Conservation (phyloP, 2,329 filamentous ascomycete species). For the Paecilomyces sp. region DNA sequence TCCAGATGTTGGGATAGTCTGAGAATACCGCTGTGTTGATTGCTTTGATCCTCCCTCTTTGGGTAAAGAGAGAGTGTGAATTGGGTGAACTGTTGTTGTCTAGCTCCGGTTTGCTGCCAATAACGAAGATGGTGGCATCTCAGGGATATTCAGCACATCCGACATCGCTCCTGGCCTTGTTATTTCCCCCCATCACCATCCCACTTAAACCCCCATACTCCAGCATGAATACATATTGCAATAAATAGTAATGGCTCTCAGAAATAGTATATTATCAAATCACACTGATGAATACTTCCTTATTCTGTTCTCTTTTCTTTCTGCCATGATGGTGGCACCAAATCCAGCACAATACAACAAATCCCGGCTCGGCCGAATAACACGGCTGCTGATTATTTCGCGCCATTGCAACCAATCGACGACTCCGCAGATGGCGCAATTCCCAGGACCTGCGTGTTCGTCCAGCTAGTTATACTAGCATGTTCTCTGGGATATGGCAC, state of each 20-base stretch:
- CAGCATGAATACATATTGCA: background rate
- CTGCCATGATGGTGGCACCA: background rate
- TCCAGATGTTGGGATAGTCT: no score
- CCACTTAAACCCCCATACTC: background rate
- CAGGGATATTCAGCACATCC: background rate
- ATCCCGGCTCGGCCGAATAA: background rate
- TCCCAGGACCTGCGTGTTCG: background rate
- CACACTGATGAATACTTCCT: background rate
- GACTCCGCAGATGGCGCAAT: background rate
- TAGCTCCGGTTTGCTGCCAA: background rate
- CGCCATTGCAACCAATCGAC: background rate
- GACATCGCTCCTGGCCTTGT: background rate
- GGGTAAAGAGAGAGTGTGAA: background rate
- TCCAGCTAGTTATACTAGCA: background rate
- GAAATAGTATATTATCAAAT: no score
- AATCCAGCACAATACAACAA: background rate
- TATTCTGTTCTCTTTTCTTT: background rate
- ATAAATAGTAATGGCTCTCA: background rate
- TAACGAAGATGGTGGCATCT: no score
- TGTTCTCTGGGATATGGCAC: background rate
- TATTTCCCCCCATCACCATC: background rate
- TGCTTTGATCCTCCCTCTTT: background rate
- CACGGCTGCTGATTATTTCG: background rate
- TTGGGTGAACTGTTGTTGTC: background rate
- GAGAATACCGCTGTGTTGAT: no score